Evolutionary conservation across 1,284 basidiomycete genomes (phyloP).

Genomic region (Singerocomus inundabilis): DNA sequence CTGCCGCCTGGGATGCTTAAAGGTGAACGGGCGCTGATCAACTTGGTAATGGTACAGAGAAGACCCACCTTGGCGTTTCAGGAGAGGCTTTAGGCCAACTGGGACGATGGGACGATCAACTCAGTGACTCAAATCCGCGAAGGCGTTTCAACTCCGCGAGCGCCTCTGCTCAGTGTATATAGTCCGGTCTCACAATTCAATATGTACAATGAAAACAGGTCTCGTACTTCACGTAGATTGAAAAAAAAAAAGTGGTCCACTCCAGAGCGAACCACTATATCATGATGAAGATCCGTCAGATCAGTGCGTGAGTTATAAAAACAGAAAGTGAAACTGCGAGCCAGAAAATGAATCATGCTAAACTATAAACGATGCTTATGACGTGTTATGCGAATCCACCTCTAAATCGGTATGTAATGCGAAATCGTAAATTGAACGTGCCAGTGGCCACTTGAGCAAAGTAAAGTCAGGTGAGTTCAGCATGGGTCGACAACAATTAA

Average conservation of each 20-base stretch:
- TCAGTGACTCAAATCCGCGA: not conserved
- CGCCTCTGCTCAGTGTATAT: not conserved
- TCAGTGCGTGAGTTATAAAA: not conserved
- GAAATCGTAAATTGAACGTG: not conserved
- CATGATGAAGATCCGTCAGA: not conserved
- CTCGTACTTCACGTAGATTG: not conserved
- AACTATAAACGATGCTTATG: slow-evolving; percentile 9
- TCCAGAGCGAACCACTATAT: not conserved
- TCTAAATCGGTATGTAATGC: slow-evolving; percentile 15
- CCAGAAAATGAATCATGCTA: slow-evolving; percentile 1
- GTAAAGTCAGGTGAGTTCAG: not conserved
- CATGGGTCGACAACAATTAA: not conserved
- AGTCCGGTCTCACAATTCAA: not conserved
- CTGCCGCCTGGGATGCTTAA: not conserved
- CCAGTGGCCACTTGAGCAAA: not conserved
- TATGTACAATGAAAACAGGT: not conserved
- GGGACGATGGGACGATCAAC: too few species aligned
- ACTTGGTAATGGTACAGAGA: not conserved
- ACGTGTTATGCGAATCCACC: slow-evolving; percentile 14
- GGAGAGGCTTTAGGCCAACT: not conserved
- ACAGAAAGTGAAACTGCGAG: not conserved
- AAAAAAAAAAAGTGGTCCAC: not conserved
- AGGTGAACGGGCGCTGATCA: not conserved
- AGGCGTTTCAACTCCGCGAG: slow-evolving; percentile 18
- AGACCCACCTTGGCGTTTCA: not conserved